Evolutionary conservation across 306 rosid genomes (phyloP).

Genomic region (Dicorynia guianensis): DNA sequence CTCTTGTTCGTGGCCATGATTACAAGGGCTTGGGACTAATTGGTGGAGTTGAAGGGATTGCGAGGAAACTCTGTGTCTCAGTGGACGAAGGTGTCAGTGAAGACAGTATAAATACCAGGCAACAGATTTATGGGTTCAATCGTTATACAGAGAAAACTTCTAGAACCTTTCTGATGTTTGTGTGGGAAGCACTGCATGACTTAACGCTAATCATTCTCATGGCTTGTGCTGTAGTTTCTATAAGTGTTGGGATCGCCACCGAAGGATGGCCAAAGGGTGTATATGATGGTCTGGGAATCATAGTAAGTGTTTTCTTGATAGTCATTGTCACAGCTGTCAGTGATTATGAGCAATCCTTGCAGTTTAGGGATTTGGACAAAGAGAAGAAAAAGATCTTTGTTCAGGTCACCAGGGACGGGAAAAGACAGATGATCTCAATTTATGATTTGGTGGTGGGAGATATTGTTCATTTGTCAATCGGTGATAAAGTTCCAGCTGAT

Average conservation of each 20-base stretch:
- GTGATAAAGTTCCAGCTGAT: conserved; percentile 97
- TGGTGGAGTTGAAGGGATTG: conserved; percentile 69
- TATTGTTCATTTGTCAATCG: conserved; percentile 85
- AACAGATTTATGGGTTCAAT: conserved; percentile 79
- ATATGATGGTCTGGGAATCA: conserved; percentile 91
- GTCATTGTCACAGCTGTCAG: conserved; percentile 89
- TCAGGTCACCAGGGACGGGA: conserved; percentile 81
- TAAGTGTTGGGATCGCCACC: conserved; percentile 84
- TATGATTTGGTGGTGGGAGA: conserved; percentile 92
- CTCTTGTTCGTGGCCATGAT: conserved; percentile 72
- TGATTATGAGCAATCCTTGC: conserved; percentile 90
- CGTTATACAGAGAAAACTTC: conserved; percentile 80
- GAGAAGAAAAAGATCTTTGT: conserved; percentile 91
- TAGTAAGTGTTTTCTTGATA: conserved; percentile 78
- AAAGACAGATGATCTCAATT: conserved; percentile 72
- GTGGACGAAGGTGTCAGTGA: conserved; percentile 65
- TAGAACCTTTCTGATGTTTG: conserved; percentile 67
- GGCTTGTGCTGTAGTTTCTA: conserved; percentile 83
- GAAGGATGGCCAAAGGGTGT: conserved; percentile 95
- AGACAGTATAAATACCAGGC: conserved; percentile 59
- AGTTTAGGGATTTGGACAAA: conserved; percentile 79
- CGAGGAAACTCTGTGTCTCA: conserved; percentile 61
- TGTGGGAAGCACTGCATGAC: conserved; percentile 95
- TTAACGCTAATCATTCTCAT: conserved; percentile 83
- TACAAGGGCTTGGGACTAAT: conserved; percentile 47